Conservation (phyloP, 2,329 filamentous ascomycete genomes). For the Aspergillus pseudoterreus region DNA sequence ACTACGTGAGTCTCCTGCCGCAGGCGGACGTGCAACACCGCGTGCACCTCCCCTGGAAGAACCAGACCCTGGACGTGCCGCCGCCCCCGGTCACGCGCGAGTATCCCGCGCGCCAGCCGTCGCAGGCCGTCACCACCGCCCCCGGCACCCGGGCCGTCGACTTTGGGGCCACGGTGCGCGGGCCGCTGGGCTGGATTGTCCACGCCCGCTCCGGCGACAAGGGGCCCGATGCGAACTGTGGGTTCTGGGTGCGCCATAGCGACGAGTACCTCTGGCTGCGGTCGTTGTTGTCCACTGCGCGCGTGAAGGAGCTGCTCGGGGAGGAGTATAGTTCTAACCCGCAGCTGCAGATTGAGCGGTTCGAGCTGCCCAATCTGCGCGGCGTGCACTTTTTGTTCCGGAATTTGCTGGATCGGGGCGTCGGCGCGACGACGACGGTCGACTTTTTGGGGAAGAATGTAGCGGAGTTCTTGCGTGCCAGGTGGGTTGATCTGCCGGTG, state of each 20-base stretch:
- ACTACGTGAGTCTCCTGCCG: constrained; percentile 26
- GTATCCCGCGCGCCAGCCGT: constrained; percentile 16
- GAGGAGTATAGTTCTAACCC: constrained; percentile 17
- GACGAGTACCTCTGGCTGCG: constrained; percentile 46
- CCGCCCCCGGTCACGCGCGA: constrained; percentile 13
- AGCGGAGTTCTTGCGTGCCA: constrained; percentile 32
- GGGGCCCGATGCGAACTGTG: constrained; percentile 44
- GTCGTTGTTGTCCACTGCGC: constrained; percentile 18
- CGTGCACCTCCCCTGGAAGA: constrained; percentile 24
- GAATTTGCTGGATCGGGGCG: constrained; percentile 34
- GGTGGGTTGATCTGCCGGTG: constrained; percentile 31
- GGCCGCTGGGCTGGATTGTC: constrained; percentile 31
- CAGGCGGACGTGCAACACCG: constrained; percentile 23
- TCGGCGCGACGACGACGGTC: constrained; percentile 28
- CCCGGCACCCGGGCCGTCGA: constrained; percentile 4
- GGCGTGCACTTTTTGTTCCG: constrained; percentile 37
- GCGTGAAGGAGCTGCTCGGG: constrained; percentile 20
- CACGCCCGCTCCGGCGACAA: constrained; percentile 44
- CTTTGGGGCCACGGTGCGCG: constrained; percentile 21
- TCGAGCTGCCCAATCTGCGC: constrained; percentile 43
- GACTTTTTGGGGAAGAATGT: constrained; percentile 39
- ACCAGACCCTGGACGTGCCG: constrained; percentile 14
- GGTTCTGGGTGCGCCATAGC: constrained; percentile 41
- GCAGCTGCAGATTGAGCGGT: constrained; percentile 37
- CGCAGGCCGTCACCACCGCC: constrained; percentile 11